A percentile compares a stretch with the other conserved stretches of the same genome.
Conservation (phyloP, 257 asterid species). For the Henckelia pumila region DNA sequence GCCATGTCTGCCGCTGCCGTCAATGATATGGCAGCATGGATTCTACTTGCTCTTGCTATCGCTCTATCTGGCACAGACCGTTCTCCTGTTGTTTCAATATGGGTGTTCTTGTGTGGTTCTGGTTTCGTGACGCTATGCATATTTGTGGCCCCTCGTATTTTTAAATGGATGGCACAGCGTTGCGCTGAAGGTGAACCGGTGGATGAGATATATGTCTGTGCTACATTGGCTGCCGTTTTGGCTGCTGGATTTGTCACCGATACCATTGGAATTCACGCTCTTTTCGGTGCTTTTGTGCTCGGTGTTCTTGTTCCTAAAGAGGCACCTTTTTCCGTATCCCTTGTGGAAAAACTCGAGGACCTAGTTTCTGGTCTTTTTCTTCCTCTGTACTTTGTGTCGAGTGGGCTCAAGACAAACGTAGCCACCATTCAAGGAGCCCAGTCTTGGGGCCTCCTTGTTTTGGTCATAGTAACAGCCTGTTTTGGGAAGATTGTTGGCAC, state of each 20-base stretch:
- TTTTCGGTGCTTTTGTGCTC: conserved; percentile 54
- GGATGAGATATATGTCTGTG: conserved; percentile 47
- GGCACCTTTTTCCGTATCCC: conserved; percentile 41
- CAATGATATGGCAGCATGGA: conserved; percentile 63
- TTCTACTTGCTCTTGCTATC: conserved; percentile 55
- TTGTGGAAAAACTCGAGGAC: conserved; percentile 42
- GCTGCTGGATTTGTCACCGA: conserved; percentile 52
- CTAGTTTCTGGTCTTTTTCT: conserved; percentile 48
- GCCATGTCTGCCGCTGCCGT: conserved; percentile 70
- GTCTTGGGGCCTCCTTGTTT: conserved; percentile 54
- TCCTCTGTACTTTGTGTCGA: conserved; percentile 49
- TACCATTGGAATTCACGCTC: conserved; percentile 52
- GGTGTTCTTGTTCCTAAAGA: conserved; percentile 53
- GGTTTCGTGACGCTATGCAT: conserved; percentile 37
- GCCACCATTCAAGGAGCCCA: conserved; percentile 48
- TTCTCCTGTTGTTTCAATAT: conserved; percentile 44
- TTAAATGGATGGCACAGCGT: conserved; percentile 43
- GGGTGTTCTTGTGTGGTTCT: conserved; percentile 47
- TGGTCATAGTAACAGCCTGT: conserved; percentile 46
- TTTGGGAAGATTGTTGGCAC: conserved; percentile 49
- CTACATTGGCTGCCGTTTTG: conserved; percentile 41
- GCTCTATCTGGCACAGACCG: conserved; percentile 46
- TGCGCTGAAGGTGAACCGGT: conserved; percentile 52
- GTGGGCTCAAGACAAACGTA: conserved; percentile 43
- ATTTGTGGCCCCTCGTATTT: conserved; percentile 37